These are phyloP conservation scores for Nicotiana sylvestris DNA, from an alignment of 257 asterid genomes.

Conservation along the genomic window DNA sequence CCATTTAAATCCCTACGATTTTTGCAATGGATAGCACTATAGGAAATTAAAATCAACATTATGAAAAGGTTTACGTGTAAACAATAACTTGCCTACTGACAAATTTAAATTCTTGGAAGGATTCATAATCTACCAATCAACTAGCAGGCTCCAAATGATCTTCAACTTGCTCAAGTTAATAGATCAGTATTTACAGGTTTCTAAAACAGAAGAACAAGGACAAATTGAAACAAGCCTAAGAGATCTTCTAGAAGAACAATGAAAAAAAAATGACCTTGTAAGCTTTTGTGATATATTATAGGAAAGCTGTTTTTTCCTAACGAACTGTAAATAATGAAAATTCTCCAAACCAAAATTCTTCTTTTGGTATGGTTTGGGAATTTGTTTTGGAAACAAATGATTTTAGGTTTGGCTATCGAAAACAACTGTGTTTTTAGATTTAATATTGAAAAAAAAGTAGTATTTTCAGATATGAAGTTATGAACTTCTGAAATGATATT, in stretches of 20 bases:
- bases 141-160: neutral
- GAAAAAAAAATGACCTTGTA: neutral
- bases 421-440: neutral
- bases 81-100: neutral
- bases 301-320: neutral
- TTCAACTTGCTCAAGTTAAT: neutral
- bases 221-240: neutral
- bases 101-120: conserved; percentile 1
- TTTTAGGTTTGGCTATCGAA: neutral
- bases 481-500: neutral
- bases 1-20: neutral
- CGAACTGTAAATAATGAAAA: neutral
- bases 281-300: neutral
- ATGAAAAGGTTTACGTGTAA: neutral
- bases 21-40: neutral
- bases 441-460: neutral
- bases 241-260: neutral
- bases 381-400: neutral
- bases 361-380: neutral
- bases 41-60: neutral
- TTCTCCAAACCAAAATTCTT: neutral
- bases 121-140: neutral
- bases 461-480: neutral
- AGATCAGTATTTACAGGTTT: neutral
- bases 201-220: neutral